Evolutionary conservation across 2,329 filamentous ascomycete species (phyloP).

Genomic region (Hortaea werneckii): DNA sequence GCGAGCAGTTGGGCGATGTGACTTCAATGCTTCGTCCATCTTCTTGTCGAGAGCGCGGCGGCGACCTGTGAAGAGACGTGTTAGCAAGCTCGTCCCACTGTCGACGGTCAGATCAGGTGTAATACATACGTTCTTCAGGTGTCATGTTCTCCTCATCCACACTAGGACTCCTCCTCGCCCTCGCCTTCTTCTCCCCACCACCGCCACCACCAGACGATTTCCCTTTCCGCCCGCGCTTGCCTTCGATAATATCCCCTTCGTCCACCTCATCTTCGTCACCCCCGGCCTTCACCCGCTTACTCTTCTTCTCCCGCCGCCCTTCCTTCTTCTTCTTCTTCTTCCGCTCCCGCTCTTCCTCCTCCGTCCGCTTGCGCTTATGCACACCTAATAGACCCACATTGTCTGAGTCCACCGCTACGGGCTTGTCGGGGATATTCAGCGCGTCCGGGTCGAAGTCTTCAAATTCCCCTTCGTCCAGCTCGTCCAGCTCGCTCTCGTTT

Average conservation of each 20-base stretch:
- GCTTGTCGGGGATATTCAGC: slow-evolving; percentile 51
- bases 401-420: slow-evolving; percentile 50
- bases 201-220: slow-evolving; percentile 36
- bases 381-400: slow-evolving; percentile 52
- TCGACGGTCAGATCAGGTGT: not conserved
- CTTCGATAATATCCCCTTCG: slow-evolving; percentile 43
- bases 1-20: slow-evolving; percentile 62
- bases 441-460: slow-evolving; percentile 54
- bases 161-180: slow-evolving; percentile 42
- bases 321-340: slow-evolving; percentile 53
- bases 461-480: slow-evolving; percentile 56
- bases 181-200: slow-evolving; percentile 31
- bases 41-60: slow-evolving; percentile 74
- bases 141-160: slow-evolving; percentile 66
- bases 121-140: slow-evolving; percentile 64
- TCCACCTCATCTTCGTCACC: slow-evolving; percentile 43
- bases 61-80: slow-evolving; percentile 39
- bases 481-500: slow-evolving; percentile 51
- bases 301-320: slow-evolving; percentile 39
- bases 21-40: slow-evolving; percentile 82
- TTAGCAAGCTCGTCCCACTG: not conserved
- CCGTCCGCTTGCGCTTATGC: slow-evolving; percentile 56
- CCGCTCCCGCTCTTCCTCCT: slow-evolving; percentile 47
- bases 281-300: slow-evolving; percentile 41
- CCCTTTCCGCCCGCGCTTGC: slow-evolving; percentile 42